phyloP scores from a whole-genome alignment of 116 monocot species.

The Thalassia testudinum region DNA sequence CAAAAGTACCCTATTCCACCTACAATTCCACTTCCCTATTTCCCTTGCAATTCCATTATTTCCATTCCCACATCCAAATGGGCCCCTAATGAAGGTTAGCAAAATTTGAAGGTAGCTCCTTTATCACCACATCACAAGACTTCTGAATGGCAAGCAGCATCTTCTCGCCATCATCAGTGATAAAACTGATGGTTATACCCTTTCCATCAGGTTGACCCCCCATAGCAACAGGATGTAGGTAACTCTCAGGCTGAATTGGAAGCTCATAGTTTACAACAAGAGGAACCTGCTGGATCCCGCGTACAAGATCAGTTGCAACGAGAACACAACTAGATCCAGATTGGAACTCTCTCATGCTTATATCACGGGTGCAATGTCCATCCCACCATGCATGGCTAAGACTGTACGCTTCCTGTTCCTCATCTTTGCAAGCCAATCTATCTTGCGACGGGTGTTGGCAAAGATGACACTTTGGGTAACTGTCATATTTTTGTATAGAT shows the following conservation, averaged over 20 bases:
- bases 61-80: too few species aligned
- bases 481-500: too few species aligned
- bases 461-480: too few species aligned
- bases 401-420: background rate
- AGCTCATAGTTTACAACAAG: background rate
- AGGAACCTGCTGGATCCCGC: background rate
- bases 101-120: background rate
- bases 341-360: background rate
- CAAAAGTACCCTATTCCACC: too few species aligned
- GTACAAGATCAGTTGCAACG: background rate
- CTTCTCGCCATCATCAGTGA: background rate
- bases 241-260: background rate
- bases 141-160: background rate
- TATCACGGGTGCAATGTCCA: background rate
- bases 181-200: background rate
- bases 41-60: too few species aligned
- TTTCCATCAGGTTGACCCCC: background rate
- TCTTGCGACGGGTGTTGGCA: too few species aligned
- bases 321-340: background rate
- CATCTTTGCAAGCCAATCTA: too few species aligned
- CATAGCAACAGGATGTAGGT: background rate
- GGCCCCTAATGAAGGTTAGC: background rate
- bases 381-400: background rate
- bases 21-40: too few species aligned
- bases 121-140: background rate